These are phyloP conservation scores for Leishmania martiniquensis DNA, from an alignment of 208 protist genomes.

Conservation along the genomic window DNA sequence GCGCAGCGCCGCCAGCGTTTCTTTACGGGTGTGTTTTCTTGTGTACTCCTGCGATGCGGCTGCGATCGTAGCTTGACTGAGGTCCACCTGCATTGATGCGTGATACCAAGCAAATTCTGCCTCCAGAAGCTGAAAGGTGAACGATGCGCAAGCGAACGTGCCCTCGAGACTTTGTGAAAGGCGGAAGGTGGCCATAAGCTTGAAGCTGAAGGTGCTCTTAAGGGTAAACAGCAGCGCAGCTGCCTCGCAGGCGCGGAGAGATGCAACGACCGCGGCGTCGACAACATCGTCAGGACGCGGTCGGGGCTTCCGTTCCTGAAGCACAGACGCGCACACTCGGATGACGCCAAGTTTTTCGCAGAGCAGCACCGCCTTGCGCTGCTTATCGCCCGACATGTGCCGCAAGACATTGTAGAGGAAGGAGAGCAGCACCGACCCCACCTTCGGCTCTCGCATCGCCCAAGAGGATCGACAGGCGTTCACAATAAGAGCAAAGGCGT, in stretches of 20 bases:
- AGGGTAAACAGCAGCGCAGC: conserved; percentile 48
- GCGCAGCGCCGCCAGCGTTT: conserved; percentile 23
- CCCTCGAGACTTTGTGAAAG: conserved; percentile 42
- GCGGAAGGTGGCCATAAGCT: conserved; percentile 36
- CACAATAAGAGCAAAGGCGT: conserved; percentile 55
- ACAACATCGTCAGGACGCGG: conserved; percentile 12
- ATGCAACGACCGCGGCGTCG: conserved; percentile 3
- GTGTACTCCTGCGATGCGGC: conserved; percentile 4
- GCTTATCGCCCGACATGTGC: conserved; percentile 36
- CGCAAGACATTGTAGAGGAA: conserved; percentile 77
- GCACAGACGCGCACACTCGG: conserved; percentile 38
- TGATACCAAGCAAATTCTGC: conserved; percentile 23
- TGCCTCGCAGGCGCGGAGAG: conserved; percentile 37
- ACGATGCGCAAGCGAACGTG: conserved; percentile 19
- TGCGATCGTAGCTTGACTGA: neutral
- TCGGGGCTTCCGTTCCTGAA: conserved; percentile 35
- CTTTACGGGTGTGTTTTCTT: conserved; percentile 21
- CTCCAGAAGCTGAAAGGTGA: conserved; percentile 26
- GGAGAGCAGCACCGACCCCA: conserved; percentile 48
- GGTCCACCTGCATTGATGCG: conserved; percentile 7
- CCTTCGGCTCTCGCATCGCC: conserved; percentile 35
- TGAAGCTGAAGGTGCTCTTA: conserved; percentile 36
- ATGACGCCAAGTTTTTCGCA: conserved; percentile 60
- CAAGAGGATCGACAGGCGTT: conserved; percentile 45
- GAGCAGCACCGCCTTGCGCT: conserved; percentile 39